Percentiles rank a stretch among this genome's conserved stretches.
These are phyloP conservation scores for Cicer cuneatum DNA, from an alignment of 306 rosid species.

Conservation along the genomic window DNA sequence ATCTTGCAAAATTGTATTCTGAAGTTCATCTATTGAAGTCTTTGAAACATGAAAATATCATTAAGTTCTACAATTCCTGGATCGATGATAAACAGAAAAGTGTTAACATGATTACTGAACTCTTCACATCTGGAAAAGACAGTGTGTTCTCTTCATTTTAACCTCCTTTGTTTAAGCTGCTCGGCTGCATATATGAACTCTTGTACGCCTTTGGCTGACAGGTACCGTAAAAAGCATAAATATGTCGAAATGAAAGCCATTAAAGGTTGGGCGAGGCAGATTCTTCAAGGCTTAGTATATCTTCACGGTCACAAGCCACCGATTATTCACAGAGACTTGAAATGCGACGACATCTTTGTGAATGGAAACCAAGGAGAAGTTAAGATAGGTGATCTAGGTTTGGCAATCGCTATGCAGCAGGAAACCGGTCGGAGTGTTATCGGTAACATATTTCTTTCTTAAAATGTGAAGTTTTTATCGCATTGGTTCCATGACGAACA, in stretches of 20 bases:
- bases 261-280: slow-evolving; percentile 89
- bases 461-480: slow-evolving; percentile 37
- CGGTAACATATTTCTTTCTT: slow-evolving; percentile 61
- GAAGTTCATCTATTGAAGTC: slow-evolving; percentile 88
- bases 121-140: slow-evolving; percentile 93
- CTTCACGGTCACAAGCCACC: slow-evolving; percentile 91
- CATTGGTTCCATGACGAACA: neutral
- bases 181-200: slow-evolving; percentile 38
- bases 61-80: slow-evolving; percentile 90
- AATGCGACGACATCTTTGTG: slow-evolving; percentile 91
- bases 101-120: slow-evolving; percentile 91
- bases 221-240: slow-evolving; percentile 88
- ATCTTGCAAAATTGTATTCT: slow-evolving; percentile 73
- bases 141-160: slow-evolving; percentile 60
- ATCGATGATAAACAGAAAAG: slow-evolving; percentile 79
- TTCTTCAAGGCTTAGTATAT: slow-evolving; percentile 80
- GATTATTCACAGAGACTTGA: slow-evolving; percentile 88
- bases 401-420: slow-evolving; percentile 86
- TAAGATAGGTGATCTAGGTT: slow-evolving; percentile 96
- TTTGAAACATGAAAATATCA: slow-evolving; percentile 81
- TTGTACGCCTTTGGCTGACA: slow-evolving; percentile 48
- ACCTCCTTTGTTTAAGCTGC: slow-evolving; percentile 31
- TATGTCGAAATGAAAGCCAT: slow-evolving; percentile 85
- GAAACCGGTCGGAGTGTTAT: slow-evolving; percentile 84
- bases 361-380: slow-evolving; percentile 97